Evolutionary conservation across 345 rosid species (phyloP), one percentile per base, ranked within the genome.

Genomic region (Turnera subulata): DNA sequence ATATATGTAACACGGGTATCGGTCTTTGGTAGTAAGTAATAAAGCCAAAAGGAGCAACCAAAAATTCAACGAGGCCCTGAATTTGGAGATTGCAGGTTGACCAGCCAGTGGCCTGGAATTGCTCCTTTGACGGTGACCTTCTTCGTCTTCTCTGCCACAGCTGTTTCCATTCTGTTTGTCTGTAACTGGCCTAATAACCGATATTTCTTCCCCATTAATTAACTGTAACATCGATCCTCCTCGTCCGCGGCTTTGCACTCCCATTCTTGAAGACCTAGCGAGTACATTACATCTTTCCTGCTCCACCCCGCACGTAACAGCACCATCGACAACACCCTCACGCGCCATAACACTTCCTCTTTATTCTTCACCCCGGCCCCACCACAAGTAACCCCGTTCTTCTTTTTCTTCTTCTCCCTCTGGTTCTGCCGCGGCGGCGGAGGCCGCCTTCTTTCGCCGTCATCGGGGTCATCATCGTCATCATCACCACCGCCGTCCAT

Each of bases 221-320:
- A 1, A 7, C 40, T 37, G 14, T 6, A 6, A 4, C 40, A 17
- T n/a, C 0, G 1, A 12, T 35, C 38, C 10, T 47, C 37, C 15
- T 17, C 45, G 8, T 53, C 72, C 5, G 42, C 54, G 6, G 8
- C 35, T 8, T 29, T 8, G 8, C 35, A 29, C 35, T 29, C 35
- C 35, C 35, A 26, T 22, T 63, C 68, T 17, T 69, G 42, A 13
- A 78, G 49, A 46, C 70, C 81, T 51, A 85, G 84, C 59, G 81
- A 77, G 75, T 77, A 73, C 70, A 58, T 70, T n/a, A 85, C 84
- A 43, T 84, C 93, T 52, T 75, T 86, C 51, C 29, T 76, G 61
- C 44, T 74, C 86, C 88, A 82, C 0, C 88, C 88, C 71, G 75
- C 86, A 65, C 74, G 76, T 62, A 80, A 68, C 17, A 69, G 46